A percentile compares a stretch with the other conserved stretches of the same genome.
These are phyloP conservation scores for Annona squamosa DNA, from an alignment of 164 flowering plant species.

Conservation along the genomic window DNA sequence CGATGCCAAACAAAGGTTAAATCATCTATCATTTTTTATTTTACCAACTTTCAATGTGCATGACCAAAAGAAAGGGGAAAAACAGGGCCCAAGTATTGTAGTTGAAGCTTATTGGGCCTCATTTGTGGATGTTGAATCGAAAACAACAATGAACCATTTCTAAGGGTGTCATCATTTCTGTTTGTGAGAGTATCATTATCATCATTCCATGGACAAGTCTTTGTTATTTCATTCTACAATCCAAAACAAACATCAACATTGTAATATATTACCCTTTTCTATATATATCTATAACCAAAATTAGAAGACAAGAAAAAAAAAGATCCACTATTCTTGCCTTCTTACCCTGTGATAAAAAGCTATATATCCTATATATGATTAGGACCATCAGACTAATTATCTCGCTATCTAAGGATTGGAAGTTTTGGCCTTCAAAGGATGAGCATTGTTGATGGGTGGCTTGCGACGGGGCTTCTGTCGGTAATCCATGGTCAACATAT, in stretches of 20 bases:
- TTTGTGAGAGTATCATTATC: too few relatives aligned
- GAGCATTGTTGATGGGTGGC: slow-evolving; percentile 6
- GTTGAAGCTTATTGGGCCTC: too few relatives aligned
- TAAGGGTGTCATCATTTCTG: too few relatives aligned
- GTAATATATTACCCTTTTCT: not conserved
- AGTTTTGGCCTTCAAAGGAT: not conserved
- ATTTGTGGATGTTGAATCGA: too few relatives aligned
- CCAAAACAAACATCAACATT: not conserved
- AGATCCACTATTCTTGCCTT: not conserved
- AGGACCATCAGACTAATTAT: not conserved
- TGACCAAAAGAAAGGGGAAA: too few relatives aligned
- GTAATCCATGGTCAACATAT: slow-evolving; percentile 7
- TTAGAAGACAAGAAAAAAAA: too few relatives aligned
- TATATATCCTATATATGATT: not conserved
- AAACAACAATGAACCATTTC: too few relatives aligned
- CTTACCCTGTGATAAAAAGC: not conserved
- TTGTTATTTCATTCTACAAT: not conserved
- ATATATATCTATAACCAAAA: not conserved
- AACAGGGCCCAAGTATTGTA: too few relatives aligned
- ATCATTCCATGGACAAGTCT: not conserved
- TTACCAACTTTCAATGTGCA: too few relatives aligned
- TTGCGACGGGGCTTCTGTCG: not conserved
- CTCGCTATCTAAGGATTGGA: not conserved
- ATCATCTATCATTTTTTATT: too few relatives aligned
- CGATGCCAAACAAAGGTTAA: too few relatives aligned